Evolutionary conservation across 306 rosid species (phyloP).

Genomic region (Trifolium pratense): DNA sequence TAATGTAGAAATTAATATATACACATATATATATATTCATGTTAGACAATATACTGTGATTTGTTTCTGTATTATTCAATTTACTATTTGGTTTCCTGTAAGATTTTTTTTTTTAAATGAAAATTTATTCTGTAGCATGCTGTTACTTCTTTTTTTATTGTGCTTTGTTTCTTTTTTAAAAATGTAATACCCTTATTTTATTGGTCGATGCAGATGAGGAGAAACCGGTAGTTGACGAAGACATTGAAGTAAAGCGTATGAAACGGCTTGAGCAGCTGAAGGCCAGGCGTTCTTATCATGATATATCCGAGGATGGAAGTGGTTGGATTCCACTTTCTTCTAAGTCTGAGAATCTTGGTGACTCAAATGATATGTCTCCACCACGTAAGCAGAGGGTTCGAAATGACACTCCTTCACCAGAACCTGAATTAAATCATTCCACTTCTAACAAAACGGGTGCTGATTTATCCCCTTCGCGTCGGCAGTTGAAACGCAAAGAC

Average conservation of each 20-base stretch:
- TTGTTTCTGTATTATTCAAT: constrained; percentile 16
- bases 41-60: constrained; percentile 9
- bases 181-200: constrained; percentile 5
- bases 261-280: constrained; percentile 76
- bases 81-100: constrained; percentile 7
- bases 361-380: constrained; percentile 65
- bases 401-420: constrained; percentile 69
- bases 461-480: constrained; percentile 58
- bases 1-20: constrained; percentile 1
- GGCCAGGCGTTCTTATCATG: constrained; percentile 68
- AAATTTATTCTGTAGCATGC: background rate
- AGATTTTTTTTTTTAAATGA: background rate
- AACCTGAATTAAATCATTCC: constrained; percentile 47
- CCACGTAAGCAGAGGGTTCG: constrained; percentile 58
- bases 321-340: constrained; percentile 89
- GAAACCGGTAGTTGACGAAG: constrained; percentile 76
- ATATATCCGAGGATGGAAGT: constrained; percentile 89
- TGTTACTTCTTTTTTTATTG: too few species aligned
- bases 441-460: constrained; percentile 39
- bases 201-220: constrained; percentile 58
- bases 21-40: background rate
- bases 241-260: constrained; percentile 88
- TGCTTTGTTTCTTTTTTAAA: too few species aligned
- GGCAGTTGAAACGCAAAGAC: constrained; percentile 41
- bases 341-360: constrained; percentile 33